A percentile compares a stretch with the other conserved stretches of the same genome.
Conservation (phyloP, 1,139 yeast genomes). For the Protomyces macrosporus region DNA sequence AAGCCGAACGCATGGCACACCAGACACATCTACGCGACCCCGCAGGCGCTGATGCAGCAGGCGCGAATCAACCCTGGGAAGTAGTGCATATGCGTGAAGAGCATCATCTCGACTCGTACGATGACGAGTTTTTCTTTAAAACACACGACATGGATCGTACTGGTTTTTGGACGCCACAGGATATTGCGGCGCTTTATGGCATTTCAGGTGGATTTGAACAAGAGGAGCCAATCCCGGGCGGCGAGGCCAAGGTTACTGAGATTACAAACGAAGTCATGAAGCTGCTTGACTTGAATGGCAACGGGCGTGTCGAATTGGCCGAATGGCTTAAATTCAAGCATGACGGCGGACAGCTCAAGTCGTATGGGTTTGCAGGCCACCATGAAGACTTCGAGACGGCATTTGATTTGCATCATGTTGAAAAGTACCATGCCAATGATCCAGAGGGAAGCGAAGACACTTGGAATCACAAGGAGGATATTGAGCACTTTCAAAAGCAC, state of each 20-base stretch:
- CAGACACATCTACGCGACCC: too few species aligned
- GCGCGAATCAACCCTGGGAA: slow-evolving; percentile 9
- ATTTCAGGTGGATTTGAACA: slow-evolving; percentile 47
- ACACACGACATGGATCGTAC: slow-evolving; percentile 64
- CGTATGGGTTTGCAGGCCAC: slow-evolving; percentile 91
- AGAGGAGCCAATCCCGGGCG: slow-evolving; percentile 34
- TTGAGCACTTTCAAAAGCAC: slow-evolving; percentile 29
- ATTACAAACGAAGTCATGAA: slow-evolving; percentile 56
- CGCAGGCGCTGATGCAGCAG: too few species aligned
- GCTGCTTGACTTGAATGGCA: slow-evolving; percentile 59
- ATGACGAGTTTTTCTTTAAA: slow-evolving; percentile 51
- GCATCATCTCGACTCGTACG: slow-evolving; percentile 19
- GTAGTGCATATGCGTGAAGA: slow-evolving; percentile 21
- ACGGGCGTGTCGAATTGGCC: slow-evolving; percentile 57
- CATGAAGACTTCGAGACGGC: slow-evolving; percentile 77
- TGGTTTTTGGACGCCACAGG: slow-evolving; percentile 45
- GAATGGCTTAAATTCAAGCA: slow-evolving; percentile 67
- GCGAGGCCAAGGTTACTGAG: slow-evolving; percentile 28
- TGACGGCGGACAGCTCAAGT: slow-evolving; percentile 74
- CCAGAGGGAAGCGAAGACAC: slow-evolving; percentile 32
- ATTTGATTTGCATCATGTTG: slow-evolving; percentile 72
- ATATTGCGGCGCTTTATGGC: slow-evolving; percentile 78
- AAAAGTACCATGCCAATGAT: slow-evolving; percentile 66
- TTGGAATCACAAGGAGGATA: slow-evolving; percentile 33
- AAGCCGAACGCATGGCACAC: neutral